Percentiles rank a stretch among this genome's conserved stretches.
phyloP scores from a whole-genome alignment of 1,284 basidiomycete genomes.

The Leccinum solheimii region DNA sequence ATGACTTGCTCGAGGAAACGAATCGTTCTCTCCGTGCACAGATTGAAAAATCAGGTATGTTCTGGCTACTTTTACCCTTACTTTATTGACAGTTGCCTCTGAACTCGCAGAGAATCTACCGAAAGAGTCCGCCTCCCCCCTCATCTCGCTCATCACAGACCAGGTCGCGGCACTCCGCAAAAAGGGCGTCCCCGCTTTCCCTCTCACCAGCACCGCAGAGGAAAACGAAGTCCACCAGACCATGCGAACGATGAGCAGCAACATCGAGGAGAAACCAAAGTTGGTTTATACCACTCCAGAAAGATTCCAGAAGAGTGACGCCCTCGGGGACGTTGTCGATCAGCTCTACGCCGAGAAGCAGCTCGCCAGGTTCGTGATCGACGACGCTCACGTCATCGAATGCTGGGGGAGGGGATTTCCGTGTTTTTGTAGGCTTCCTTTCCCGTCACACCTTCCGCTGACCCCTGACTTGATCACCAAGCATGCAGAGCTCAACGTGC shows the following conservation, averaged over 20 bases:
- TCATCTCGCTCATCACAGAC: conserved; percentile 89
- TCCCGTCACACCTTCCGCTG: neutral
- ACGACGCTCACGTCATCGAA: conserved; percentile 94
- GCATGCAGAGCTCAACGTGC: conserved; percentile 67
- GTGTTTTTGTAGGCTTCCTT: conserved; percentile 59
- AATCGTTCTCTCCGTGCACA: no score
- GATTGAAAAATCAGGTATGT: no score
- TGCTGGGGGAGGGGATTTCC: conserved; percentile 85
- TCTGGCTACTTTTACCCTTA: no score
- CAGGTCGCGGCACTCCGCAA: conserved; percentile 76
- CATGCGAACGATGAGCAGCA: conserved; percentile 42
- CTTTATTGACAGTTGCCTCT: no score
- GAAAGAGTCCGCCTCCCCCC: conserved; percentile 53
- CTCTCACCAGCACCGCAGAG: conserved; percentile 62
- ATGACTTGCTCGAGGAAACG: no score
- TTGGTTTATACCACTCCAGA: conserved; percentile 96
- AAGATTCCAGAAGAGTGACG: conserved; percentile 67
- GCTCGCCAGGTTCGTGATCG: conserved; percentile 90
- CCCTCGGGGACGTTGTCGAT: conserved; percentile 58
- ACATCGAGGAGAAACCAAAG: conserved; percentile 48
- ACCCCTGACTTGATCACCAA: conserved; percentile 31
- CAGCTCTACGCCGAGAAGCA: conserved; percentile 55
- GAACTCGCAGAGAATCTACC: no score
- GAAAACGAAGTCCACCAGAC: conserved; percentile 46
- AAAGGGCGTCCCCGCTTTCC: conserved; percentile 61